Conservation (phyloP, 2,329 filamentous ascomycete species). For the Colletotrichum cuscutae region DNA sequence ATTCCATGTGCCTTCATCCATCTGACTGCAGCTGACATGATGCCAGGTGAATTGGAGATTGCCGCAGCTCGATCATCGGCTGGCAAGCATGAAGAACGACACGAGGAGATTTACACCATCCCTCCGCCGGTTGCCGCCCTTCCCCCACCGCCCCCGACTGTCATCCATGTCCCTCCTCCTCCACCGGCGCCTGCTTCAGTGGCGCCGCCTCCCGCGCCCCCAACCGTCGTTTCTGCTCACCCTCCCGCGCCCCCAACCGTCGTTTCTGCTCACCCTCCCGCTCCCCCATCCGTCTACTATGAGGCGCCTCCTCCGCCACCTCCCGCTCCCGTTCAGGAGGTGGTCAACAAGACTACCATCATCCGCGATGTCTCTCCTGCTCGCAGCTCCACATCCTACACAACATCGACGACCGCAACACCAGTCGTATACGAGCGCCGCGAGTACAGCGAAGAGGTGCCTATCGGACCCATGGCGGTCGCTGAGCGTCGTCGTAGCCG, state of each 20-base stretch:
- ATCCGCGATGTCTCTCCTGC: conserved; percentile 62
- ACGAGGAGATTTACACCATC: conserved; percentile 53
- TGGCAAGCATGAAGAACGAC: conserved; percentile 61
- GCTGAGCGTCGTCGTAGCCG: conserved; percentile 51
- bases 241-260: conserved; percentile 42
- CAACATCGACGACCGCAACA: conserved; percentile 45
- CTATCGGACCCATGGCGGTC: conserved; percentile 54
- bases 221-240: conserved; percentile 40
- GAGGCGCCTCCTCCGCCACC: conserved; percentile 46
- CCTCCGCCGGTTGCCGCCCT: conserved; percentile 37
- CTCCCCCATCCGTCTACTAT: conserved; percentile 45
- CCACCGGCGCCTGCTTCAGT: conserved; percentile 13
- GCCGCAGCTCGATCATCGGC: conserved; percentile 57
- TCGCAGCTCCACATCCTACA: conserved; percentile 45
- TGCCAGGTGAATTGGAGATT: conserved; percentile 56
- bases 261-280: conserved; percentile 39
- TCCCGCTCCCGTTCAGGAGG: conserved; percentile 46
- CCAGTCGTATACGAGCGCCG: conserved; percentile 53
- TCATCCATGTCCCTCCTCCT: conserved; percentile 33
- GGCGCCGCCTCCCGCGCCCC: conserved; percentile 47
- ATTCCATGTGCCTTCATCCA: background rate
- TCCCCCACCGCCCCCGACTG: conserved; percentile 41
- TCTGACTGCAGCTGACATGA: conserved; percentile 7
- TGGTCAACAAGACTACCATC: conserved; percentile 57
- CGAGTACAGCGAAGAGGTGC: conserved; percentile 47